Base-by-base conservation (phyloP, 768 basidiomycete species). In the Mycena haematopus region DNA sequence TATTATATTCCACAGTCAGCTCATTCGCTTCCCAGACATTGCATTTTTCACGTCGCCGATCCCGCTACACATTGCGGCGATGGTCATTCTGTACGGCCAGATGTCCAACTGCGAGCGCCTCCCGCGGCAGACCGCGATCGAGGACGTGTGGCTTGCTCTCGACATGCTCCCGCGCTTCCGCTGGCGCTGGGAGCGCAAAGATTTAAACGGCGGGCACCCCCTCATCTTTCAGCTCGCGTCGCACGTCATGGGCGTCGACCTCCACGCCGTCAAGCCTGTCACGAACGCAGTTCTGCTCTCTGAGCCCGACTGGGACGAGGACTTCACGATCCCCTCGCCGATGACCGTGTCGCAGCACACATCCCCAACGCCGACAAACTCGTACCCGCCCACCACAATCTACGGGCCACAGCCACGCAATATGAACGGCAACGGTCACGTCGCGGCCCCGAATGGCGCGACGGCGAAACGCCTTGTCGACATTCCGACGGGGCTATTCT, bases 161-260 rank as follows among this genome's bases (percentile, higher is more conserved):
- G 89, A 93, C 73, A 91, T 93, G 86, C 84, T 94, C 13, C 93
- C 93, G 2, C 88, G 88, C 33, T 91, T 94, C 84, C 87, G 93
- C 53, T 95, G 93, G 93, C 87, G 93, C 65, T 95, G 93, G 93
- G 91, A 93, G 70, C 85, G 93, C 55, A 92, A 89, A 72, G 92
- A 94, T 70, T 75, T 85, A 57, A 87, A 87, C 46, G 91, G 90
- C 46, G 88, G 87, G 1, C 91, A 93, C 69, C 92, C 93, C n/a
- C 84, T 93, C 54, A 92, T 93, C 62, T 85, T 90, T 15, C 89
- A 86, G 68, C 84, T 95, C 51, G 92, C 90, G 0, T 91, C 93
- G 75, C 86, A 86, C 57, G 90, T 93, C 24, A 88, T 94, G 79
- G 84, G 82, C 24, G 86, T 90, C 51, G 84, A 89, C 71, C 79